phyloP scores from a whole-genome alignment of 176 grass and related monocot genomes.

The Lolium multiflorum region DNA sequence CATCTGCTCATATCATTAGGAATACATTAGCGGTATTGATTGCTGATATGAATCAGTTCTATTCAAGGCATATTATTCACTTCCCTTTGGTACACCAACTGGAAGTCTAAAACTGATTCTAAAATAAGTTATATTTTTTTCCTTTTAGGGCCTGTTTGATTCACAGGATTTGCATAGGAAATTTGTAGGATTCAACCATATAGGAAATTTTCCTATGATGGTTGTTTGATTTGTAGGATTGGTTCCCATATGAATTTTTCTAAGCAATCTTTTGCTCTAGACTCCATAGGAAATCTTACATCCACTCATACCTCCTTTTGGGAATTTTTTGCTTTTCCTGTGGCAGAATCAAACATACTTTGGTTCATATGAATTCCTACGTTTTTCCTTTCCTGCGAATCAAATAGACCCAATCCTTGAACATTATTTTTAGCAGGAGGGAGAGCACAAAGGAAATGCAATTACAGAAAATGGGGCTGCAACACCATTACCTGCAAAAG shows the following conservation, averaged over 20 bases:
- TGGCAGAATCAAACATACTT: too few relatives aligned
- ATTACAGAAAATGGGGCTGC: constrained; percentile 66
- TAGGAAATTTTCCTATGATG: too few relatives aligned
- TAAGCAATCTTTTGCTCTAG: too few relatives aligned
- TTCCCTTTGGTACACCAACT: constrained; percentile 26
- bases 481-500: constrained; percentile 62
- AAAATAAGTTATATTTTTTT: not conserved
- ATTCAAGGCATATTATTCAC: constrained; percentile 15
- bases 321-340: too few relatives aligned
- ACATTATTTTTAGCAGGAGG: constrained; percentile 56
- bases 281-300: too few relatives aligned
- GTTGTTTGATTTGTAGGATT: too few relatives aligned
- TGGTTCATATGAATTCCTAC: too few relatives aligned
- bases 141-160: not conserved
- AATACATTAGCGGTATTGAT: constrained; percentile 15
- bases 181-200: too few relatives aligned
- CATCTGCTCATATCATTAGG: constrained; percentile 21
- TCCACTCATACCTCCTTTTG: too few relatives aligned
- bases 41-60: constrained; percentile 34
- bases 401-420: not conserved
- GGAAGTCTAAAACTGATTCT: not conserved
- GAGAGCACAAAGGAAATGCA: constrained; percentile 63
- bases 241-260: too few relatives aligned
- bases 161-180: too few relatives aligned
- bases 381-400: too few relatives aligned